Conservation (phyloP, 2,329 filamentous ascomycete genomes). For the Alternaria postmessia region DNA sequence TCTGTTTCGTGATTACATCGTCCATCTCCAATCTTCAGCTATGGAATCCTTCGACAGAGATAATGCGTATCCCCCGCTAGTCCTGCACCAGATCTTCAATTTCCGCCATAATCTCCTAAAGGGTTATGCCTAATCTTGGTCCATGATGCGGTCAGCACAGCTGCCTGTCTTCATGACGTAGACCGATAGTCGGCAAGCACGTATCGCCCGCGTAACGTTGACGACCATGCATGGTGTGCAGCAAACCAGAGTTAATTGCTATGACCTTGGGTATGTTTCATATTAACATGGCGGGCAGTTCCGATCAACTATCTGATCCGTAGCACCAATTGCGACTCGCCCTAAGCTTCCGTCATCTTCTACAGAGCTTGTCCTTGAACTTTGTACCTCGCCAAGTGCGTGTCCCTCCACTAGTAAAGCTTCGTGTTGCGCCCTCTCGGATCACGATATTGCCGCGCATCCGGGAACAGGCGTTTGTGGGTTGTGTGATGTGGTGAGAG, state of each 20-base stretch:
- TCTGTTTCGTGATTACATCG: not conserved
- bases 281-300: conserved; percentile 5
- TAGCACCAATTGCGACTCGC: conserved; percentile 6
- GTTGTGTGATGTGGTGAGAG: not conserved
- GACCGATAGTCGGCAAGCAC: conserved; percentile 4
- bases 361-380: conserved; percentile 1
- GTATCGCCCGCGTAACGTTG: not conserved
- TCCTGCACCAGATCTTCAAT: conserved; percentile 9
- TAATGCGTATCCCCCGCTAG: conserved; percentile 10
- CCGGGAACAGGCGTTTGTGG: conserved; percentile 18
- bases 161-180: conserved; percentile 10
- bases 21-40: not conserved
- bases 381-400: conserved; percentile 15
- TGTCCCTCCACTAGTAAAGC: conserved; percentile 17
- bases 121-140: conserved; percentile 7
- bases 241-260: not conserved
- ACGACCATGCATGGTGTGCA: conserved; percentile 1
- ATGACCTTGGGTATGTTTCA: conserved; percentile 7
- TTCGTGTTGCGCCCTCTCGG: conserved; percentile 18
- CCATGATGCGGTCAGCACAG: conserved; percentile 7
- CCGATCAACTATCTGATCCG: not conserved
- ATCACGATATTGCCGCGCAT: conserved; percentile 12
- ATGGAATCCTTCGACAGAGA: conserved; percentile 1
- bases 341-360: not conserved
- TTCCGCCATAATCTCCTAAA: conserved; percentile 7